Base-by-base conservation (phyloP, 768 basidiomycete species). In the Sistotremastrum niveocremeum region DNA sequence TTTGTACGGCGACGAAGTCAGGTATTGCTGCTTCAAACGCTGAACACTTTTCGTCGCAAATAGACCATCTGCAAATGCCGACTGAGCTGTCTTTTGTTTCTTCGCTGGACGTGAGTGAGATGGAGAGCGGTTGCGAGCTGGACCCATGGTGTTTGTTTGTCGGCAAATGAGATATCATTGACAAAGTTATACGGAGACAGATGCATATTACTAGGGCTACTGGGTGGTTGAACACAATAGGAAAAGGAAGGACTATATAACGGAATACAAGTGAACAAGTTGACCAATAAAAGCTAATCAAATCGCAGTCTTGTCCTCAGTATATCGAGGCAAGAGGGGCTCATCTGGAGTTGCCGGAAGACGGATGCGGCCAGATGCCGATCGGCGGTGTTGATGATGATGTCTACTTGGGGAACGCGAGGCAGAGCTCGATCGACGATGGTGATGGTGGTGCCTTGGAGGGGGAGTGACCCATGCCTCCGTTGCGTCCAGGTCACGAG, bases 1-100 rank as follows among this genome's bases (percentile, higher is more conserved):
- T 62, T 83, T 85, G 74, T 81, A 97, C 0, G 91, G 91, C 45
- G 69, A 57, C 53, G 68, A 79, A 5, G 63, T 52, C 8, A 60
- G 52, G 61, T 95, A 94, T 37, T 65, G 60, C 8, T 65, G 53
- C 52, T 74, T 66, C 35, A 89, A 66, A 12, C 65, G 59, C 33
- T 77, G 66, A 50, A 83, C 69, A 51, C 69, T 76, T 43, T 67
- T 59, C 45, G 71, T 68, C 47, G 76, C 70, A 49, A 89, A 74
- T 40, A 89, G 62, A 39, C 65, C 68, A 12, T 72, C 51, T 3
- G 73, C 64, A 54, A 84, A 84, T 41, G 49, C 51, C 48, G 56
- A 49, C 28, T 30, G n/a, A 31, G 20, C 4, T 33, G 45, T 32
- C 38, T 52, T 36, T 11, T 29, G 34, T 52, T 52, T 52, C 36